Evolutionary conservation across 1,284 basidiomycete genomes (phyloP).

Genomic region (Exobasidium rhododendri): DNA sequence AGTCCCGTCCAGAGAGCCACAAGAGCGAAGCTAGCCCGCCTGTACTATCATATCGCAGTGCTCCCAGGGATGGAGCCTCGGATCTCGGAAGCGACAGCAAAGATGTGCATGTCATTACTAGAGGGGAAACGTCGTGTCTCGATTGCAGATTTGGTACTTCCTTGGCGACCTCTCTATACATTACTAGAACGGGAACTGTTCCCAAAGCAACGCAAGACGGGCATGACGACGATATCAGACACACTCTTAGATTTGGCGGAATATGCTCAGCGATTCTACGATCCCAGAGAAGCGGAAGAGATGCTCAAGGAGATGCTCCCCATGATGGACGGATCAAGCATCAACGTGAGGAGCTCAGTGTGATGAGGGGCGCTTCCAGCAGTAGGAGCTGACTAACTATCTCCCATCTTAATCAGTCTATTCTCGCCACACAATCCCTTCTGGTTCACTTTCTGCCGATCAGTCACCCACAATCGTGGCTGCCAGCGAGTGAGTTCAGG

Average conservation of each 20-base stretch:
- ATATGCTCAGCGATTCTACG: conserved; percentile 79
- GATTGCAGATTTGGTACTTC: conserved; percentile 77
- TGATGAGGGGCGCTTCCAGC: too few species aligned
- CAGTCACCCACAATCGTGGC: conserved; percentile 45
- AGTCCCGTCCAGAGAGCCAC: conserved; percentile 58
- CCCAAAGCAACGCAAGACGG: conserved; percentile 62
- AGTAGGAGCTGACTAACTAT: too few species aligned
- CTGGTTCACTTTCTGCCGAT: conserved; percentile 53
- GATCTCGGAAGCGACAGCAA: conserved; percentile 68
- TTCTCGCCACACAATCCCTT: conserved; percentile 48
- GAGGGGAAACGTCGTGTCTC: conserved; percentile 70
- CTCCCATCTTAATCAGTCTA: too few species aligned
- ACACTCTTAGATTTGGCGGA: conserved; percentile 82
- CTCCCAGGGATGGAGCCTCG: conserved; percentile 72
- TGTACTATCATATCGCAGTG: conserved; percentile 78
- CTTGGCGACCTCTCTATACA: conserved; percentile 81
- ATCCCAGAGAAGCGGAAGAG: conserved; percentile 78
- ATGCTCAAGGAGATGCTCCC: conserved; percentile 81
- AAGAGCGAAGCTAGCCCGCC: conserved; percentile 70
- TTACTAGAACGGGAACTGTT: conserved; percentile 78
- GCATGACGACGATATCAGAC: conserved; percentile 67
- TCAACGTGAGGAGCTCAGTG: too few species aligned
- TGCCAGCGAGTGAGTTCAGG: too few species aligned
- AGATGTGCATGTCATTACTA: conserved; percentile 70
- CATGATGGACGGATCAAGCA: conserved; percentile 68